Evolutionary conservation across 768 basidiomycete species (phyloP), one percentile per base, ranked within the genome.

Genomic region (Podaxis sp.): DNA sequence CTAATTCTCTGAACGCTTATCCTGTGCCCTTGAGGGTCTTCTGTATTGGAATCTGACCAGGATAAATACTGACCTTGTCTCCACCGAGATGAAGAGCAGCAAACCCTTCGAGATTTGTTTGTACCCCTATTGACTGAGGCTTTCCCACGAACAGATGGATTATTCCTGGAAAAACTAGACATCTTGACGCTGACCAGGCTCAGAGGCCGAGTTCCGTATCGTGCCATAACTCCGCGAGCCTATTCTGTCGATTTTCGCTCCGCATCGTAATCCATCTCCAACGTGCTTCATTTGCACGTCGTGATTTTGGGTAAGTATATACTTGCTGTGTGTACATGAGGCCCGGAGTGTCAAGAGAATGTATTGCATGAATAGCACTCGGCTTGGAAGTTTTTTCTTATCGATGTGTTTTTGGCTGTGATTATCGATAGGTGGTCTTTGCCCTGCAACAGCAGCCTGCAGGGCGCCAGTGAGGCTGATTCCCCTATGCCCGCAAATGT

Each of bases 401-500:
- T 60, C 59, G 59, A 60, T 60, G 59, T 51, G 22, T 60, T 52
- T 60, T 60, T 49, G 49, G 59, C 15, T 60, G 49, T 52, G 59
- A 60, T 60, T 60, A 60, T 52, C 59, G 59, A 60, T 60, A 46
- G 26, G 49, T 60, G 39, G 48, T 38, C 24, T 28, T 28, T 52
- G 51, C 59, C 51, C 52, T 24, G 38, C 59, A 60, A 60, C 51
- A 42, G 39, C 49, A 30, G 59, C 49, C 38, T 60, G 59, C 38
- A 60, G 49, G 49, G 46, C 44, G 36, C 36, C 51, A 51, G 59
- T 60, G 59, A 52, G 49, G 52, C 49, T 52, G 59, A 13, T 22
- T 60, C 48, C 59, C 59, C 59, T 60, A 39, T 60, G 59, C 59
- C 59, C 59, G 59, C 49, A 60, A 60, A 52, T 60, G 59, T 60